phyloP scores from a whole-genome alignment of 2,329 filamentous ascomycete species.

The Alternaria burnsii region DNA sequence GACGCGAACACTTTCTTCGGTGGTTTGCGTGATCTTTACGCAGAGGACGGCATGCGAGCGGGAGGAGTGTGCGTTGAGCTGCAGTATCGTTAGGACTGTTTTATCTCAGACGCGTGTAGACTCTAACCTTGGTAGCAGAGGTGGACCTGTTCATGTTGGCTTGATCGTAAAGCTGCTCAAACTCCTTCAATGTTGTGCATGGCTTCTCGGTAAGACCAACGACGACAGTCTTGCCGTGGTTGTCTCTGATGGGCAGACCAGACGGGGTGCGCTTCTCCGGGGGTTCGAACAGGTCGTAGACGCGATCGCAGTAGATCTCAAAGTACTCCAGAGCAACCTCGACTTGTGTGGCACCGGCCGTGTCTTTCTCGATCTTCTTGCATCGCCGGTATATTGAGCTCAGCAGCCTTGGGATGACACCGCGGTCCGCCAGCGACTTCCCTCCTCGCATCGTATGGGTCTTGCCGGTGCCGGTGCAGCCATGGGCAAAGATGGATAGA shows the following conservation, averaged over 20 bases:
- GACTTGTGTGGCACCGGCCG: slow-evolving; percentile 73
- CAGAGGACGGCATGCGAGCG: slow-evolving; percentile 90
- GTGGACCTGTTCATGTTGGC: slow-evolving; percentile 91
- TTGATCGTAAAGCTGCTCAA: slow-evolving; percentile 88
- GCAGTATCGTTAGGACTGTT: slow-evolving; percentile 5
- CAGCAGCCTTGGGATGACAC: slow-evolving; percentile 85
- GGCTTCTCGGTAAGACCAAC: slow-evolving; percentile 84
- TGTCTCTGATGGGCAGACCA: slow-evolving; percentile 83
- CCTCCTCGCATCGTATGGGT: slow-evolving; percentile 97
- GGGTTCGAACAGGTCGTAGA: slow-evolving; percentile 88
- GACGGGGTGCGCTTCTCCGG: slow-evolving; percentile 84
- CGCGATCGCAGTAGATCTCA: slow-evolving; percentile 97
- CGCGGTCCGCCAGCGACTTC: slow-evolving; percentile 82
- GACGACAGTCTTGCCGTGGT: slow-evolving; percentile 85
- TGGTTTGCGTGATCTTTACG: slow-evolving; percentile 84
- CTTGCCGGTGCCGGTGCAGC: slow-evolving; percentile 91
- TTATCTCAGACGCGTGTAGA: neutral
- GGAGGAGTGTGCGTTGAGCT: slow-evolving; percentile 88
- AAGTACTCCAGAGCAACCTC: slow-evolving; percentile 86
- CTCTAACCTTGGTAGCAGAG: slow-evolving; percentile 76
- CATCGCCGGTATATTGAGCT: slow-evolving; percentile 85
- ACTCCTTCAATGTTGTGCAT: slow-evolving; percentile 87
- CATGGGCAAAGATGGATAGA: slow-evolving; percentile 86
- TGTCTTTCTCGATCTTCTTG: slow-evolving; percentile 85
- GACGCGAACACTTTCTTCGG: slow-evolving; percentile 69